These are phyloP conservation scores for Garcia nutans DNA, from an alignment of 345 rosid species.

Conservation along the genomic window DNA sequence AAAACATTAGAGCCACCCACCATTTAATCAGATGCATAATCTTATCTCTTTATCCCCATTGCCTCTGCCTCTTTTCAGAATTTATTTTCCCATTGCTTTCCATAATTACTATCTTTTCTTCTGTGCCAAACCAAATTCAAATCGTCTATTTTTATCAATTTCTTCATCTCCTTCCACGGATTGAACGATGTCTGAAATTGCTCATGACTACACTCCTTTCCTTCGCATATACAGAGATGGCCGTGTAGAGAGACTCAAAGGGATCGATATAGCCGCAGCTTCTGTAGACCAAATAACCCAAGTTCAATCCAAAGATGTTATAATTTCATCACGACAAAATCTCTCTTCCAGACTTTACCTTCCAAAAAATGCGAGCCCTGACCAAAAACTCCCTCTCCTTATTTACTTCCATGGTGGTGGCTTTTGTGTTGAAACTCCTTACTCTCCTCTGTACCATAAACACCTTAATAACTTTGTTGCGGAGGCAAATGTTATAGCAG, in stretches of 20 bases:
- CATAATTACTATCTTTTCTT: too few relatives aligned
- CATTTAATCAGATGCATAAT: too few relatives aligned
- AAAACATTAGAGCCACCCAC: too few relatives aligned
- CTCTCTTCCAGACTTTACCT: neutral
- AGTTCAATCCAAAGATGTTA: neutral
- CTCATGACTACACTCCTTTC: neutral
- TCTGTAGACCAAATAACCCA: neutral
- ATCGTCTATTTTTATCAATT: too few relatives aligned
- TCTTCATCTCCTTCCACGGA: neutral
- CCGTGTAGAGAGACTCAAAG: neutral
- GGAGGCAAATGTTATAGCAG: neutral
- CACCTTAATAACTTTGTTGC: neutral
- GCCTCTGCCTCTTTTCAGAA: too few relatives aligned
- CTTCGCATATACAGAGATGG: neutral
- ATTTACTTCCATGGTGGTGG: neutral
- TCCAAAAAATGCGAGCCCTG: neutral
- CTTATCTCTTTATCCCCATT: too few relatives aligned
- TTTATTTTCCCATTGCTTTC: too few relatives aligned
- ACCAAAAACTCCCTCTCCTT: neutral
- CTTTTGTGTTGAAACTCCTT: neutral
- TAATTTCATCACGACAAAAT: too few relatives aligned
- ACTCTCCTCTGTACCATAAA: neutral
- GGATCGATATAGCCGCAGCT: neutral
- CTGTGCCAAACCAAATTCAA: too few relatives aligned
- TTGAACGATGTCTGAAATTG: neutral